Percentiles rank a stretch among this genome's conserved stretches.
These are phyloP conservation scores for Kernera saxatilis DNA, from an alignment of 345 rosid species.

Conservation along the genomic window DNA sequence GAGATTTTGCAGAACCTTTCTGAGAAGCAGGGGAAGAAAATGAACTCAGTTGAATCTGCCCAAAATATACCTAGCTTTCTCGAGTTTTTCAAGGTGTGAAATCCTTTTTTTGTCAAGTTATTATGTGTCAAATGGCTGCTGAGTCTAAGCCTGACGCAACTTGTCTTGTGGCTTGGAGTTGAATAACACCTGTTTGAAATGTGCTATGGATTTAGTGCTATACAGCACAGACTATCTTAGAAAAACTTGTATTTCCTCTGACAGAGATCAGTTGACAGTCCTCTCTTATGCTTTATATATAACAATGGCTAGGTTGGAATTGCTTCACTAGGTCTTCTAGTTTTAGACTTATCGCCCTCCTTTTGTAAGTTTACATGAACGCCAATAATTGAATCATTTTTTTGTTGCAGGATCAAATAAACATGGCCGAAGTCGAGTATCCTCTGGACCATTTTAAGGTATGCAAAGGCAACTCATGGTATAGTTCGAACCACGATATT, in stretches of 20 bases:
- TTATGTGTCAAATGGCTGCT: neutral
- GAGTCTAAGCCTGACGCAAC: neutral
- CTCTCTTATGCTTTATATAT: neutral
- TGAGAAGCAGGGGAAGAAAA: conserved; percentile 85
- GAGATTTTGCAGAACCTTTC: conserved; percentile 76
- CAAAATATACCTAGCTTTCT: conserved; percentile 77
- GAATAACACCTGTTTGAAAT: neutral
- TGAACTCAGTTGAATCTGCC: conserved; percentile 78
- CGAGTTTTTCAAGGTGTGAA: conserved; percentile 63
- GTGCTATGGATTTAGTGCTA: neutral
- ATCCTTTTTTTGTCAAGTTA: neutral
- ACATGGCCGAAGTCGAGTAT: conserved; percentile 81
- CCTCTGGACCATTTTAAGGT: conserved; percentile 93
- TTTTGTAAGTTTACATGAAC: conserved; percentile 11
- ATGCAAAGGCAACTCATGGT: conserved; percentile 13
- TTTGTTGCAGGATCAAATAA: conserved; percentile 78
- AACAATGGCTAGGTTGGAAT: neutral
- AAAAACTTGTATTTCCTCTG: neutral
- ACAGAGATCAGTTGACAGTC: neutral
- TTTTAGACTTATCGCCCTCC: neutral
- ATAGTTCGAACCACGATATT: neutral
- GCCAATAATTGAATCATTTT: neutral
- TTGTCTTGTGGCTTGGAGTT: conserved; percentile 3
- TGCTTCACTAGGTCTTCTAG: neutral
- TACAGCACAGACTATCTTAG: neutral